phyloP scores from a whole-genome alignment of 2,329 filamentous ascomycete species.

The Cladophialophora exuberans region DNA sequence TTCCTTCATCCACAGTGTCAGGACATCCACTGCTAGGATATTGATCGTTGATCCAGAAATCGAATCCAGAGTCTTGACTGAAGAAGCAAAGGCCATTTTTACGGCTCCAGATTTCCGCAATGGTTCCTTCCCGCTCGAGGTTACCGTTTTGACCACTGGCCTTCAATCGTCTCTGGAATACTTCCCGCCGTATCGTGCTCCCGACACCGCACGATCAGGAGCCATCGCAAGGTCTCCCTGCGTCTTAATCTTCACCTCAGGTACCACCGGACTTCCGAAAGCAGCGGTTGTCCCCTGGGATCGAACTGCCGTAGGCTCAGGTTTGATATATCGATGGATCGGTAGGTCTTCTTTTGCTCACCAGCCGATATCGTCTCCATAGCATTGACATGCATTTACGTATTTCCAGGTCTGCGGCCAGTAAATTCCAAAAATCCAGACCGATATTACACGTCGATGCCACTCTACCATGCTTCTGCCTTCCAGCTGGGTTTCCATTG shows the following conservation, averaged over 20 bases:
- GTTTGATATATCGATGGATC: constrained; percentile 60
- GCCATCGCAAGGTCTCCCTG: constrained; percentile 61
- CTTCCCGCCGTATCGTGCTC: constrained; percentile 55
- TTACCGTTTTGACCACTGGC: constrained; percentile 65
- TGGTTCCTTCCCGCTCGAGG: constrained; percentile 49
- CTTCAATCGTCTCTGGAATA: constrained; percentile 51
- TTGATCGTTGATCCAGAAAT: constrained; percentile 73
- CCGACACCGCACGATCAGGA: constrained; percentile 61
- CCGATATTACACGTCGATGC: constrained; percentile 82
- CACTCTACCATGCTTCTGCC: constrained; percentile 83
- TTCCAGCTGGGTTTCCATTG: constrained; percentile 69
- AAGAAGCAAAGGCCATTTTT: constrained; percentile 47
- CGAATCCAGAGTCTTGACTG: constrained; percentile 51
- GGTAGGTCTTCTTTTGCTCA: too few species aligned
- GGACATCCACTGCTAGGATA: constrained; percentile 66
- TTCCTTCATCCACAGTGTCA: constrained; percentile 73
- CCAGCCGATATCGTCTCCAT: too few species aligned
- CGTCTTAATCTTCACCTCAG: constrained; percentile 86
- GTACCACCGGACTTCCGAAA: constrained; percentile 89
- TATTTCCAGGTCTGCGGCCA: too few species aligned
- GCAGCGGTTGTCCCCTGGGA: constrained; percentile 60
- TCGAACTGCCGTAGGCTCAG: constrained; percentile 46
- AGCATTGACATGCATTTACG: too few species aligned
- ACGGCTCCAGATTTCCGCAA: constrained; percentile 45
- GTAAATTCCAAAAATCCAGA: constrained; percentile 56